Conservation (phyloP, 2,329 filamentous ascomycete species). For the Trichothecium roseum region DNA sequence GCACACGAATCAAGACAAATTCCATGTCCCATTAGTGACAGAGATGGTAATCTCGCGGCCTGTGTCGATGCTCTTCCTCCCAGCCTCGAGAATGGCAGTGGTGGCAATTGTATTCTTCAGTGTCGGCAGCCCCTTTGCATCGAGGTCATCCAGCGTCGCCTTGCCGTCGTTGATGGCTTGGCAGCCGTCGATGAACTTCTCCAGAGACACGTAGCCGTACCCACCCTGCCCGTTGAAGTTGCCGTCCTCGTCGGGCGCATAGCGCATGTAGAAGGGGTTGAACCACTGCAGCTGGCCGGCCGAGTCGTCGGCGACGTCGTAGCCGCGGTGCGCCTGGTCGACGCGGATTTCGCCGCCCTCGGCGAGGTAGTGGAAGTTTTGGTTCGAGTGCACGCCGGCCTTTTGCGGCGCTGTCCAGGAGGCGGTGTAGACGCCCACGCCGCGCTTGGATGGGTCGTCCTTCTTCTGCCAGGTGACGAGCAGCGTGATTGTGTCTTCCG, state of each 20-base stretch:
- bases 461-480: conserved; percentile 81
- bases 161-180: conserved; percentile 65
- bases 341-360: conserved; percentile 75
- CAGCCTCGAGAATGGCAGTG: conserved; percentile 83
- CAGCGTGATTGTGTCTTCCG: conserved; percentile 88
- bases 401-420: conserved; percentile 91
- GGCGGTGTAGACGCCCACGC: conserved; percentile 84
- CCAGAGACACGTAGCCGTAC: conserved; percentile 89
- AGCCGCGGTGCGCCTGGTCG: conserved; percentile 89
- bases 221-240: conserved; percentile 88
- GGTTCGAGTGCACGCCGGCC: conserved; percentile 90
- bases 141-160: conserved; percentile 64
- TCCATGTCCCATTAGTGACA: conserved; percentile 56
- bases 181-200: conserved; percentile 91
- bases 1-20: conserved; percentile 27
- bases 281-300: conserved; percentile 67
- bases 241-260: conserved; percentile 87
- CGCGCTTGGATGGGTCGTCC: conserved; percentile 56
- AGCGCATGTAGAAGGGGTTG: conserved; percentile 94
- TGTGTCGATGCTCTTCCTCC: conserved; percentile 76
- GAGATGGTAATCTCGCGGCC: conserved; percentile 66
- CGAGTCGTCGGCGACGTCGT: conserved; percentile 82
- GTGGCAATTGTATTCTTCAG: conserved; percentile 84
- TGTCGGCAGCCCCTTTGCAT: conserved; percentile 73
- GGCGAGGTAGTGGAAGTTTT: conserved; percentile 94